Evolutionary conservation across 768 basidiomycete species (phyloP).

Genomic region (Hygrophorus russula): DNA sequence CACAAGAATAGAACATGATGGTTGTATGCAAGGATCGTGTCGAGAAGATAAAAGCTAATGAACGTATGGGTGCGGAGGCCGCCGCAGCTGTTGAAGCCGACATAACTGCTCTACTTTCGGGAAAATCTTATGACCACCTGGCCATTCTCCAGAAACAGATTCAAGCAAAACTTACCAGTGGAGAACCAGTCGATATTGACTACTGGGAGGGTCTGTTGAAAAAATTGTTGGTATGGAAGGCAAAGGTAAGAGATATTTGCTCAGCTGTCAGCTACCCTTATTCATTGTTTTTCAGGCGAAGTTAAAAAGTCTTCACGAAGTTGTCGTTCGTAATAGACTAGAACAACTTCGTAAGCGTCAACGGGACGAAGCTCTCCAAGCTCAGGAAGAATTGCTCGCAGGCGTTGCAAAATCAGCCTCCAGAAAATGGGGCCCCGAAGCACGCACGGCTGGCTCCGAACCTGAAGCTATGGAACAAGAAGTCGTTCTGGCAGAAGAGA

Average conservation of each 20-base stretch:
- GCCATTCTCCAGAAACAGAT: slow-evolving; percentile 74
- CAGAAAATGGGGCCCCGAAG: slow-evolving; percentile 21
- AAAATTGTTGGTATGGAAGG: slow-evolving; percentile 92
- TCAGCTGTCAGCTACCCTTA: slow-evolving; percentile 6
- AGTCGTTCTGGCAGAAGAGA: slow-evolving; percentile 39
- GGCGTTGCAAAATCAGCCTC: slow-evolving; percentile 59
- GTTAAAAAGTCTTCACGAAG: slow-evolving; percentile 85
- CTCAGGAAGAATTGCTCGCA: slow-evolving; percentile 82
- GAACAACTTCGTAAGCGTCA: slow-evolving; percentile 95
- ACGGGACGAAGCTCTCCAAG: slow-evolving; percentile 89
- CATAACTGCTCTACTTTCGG: slow-evolving; percentile 68
- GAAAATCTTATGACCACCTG: slow-evolving; percentile 82
- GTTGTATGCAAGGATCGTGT: slow-evolving; percentile 88
- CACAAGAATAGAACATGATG: slow-evolving; percentile 74
- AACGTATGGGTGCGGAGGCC: slow-evolving; percentile 55
- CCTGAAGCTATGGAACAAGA: slow-evolving; percentile 22
- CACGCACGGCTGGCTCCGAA: slow-evolving; percentile 18
- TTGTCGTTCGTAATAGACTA: slow-evolving; percentile 90
- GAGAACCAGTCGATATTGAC: slow-evolving; percentile 92
- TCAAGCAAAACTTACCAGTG: slow-evolving; percentile 78
- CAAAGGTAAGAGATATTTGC: slow-evolving; percentile 51
- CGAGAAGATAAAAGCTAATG: slow-evolving; percentile 57
- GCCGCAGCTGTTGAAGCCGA: slow-evolving; percentile 79
- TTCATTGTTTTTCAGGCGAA: slow-evolving; percentile 50
- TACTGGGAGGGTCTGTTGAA: slow-evolving; percentile 95